Evolutionary conservation across 257 asterid genomes (phyloP).

Genomic region (Przewalskia tangutica): DNA sequence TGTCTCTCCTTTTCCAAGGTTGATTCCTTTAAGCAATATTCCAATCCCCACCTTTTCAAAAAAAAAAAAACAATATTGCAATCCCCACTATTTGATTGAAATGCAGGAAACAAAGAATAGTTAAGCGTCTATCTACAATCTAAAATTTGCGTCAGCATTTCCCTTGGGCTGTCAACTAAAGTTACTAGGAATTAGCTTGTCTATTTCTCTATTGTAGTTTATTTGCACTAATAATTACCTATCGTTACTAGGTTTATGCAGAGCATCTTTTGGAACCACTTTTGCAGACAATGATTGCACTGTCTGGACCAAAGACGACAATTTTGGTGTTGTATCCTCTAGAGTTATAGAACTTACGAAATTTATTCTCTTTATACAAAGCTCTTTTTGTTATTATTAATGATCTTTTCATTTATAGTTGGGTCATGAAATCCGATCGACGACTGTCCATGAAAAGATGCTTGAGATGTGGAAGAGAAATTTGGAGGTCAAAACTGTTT

Average conservation of each 20-base stretch:
- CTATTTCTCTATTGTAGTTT: not conserved
- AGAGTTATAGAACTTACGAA: not conserved
- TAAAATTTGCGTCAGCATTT: not conserved
- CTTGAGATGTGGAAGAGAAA: constrained; percentile 68
- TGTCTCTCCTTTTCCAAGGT: not conserved
- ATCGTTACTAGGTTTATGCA: constrained; percentile 60
- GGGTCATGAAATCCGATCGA: constrained; percentile 94
- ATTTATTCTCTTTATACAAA: not conserved
- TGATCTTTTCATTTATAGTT: constrained; percentile 33
- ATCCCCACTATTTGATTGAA: not conserved
- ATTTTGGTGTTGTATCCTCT: constrained; percentile 46
- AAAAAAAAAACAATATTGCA: no score
- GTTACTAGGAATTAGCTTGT: not conserved
- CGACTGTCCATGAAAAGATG: constrained; percentile 86
- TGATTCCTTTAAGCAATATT: not conserved
- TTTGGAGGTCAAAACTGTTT: constrained; percentile 64
- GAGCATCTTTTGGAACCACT: constrained; percentile 97
- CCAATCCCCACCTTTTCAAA: not conserved
- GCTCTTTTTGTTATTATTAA: not conserved
- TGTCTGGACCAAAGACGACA: constrained; percentile 81
- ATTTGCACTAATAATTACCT: not conserved
- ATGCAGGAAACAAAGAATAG: not conserved
- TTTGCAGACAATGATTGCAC: constrained; percentile 65
- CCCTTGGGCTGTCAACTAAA: not conserved
- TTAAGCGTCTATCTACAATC: not conserved